Base-by-base conservation (phyloP, 495 filamentous ascomycete species). In the Lichenothelia convexa region DNA sequence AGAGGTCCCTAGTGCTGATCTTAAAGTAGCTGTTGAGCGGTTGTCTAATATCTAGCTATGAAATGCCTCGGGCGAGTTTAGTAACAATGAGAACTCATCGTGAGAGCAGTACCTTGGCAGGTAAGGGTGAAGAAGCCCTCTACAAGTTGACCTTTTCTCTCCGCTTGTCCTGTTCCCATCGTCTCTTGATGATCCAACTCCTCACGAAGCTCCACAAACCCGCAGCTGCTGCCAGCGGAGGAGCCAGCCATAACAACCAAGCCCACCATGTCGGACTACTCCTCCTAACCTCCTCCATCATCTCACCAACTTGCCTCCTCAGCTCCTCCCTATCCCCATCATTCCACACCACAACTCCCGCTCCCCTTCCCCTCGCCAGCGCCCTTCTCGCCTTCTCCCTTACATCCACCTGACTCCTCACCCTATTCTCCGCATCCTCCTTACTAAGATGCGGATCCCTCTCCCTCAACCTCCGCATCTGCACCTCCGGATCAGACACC, bases 291-390 rank as follows among this genome's bases (percentile, higher is more conserved):
- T 62, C 68, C 9, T 36, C 40, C 62, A 91, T 68, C 5, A 72
- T 75, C 39, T 54, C 59, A 36, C 59, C 56, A 1, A 95, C 58
- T 50, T 82, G 73, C 27, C 36, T 43, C 54, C 65, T 62, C 47
- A 95, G 50, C 35, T 82, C 69, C 24, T 69, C 71, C 49, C 57
- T 71, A 18, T 64, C 71, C 2, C 67, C 69, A 62, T 94, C 86
- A 64, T 97, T 97, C 75, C 73, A 77, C 11, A 95, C 68, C 29
- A 93, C 80, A 9, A 78, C 66, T 0, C 89, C 89, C 17, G 63
- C 56, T 36, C 56, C 62, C 36, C 53, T 52, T 8, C 80, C 73
- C 32, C 78, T 59, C 37, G 59, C 68, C 61, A 76, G 60, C 24
- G 71, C 74, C 58, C 79, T 60, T 48, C 60, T 61, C 30, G 80